Percentiles rank a stretch among this genome's conserved stretches.
phyloP scores from a whole-genome alignment of 352 stramenopile genomes.

The Phytophthora hibernalis region DNA sequence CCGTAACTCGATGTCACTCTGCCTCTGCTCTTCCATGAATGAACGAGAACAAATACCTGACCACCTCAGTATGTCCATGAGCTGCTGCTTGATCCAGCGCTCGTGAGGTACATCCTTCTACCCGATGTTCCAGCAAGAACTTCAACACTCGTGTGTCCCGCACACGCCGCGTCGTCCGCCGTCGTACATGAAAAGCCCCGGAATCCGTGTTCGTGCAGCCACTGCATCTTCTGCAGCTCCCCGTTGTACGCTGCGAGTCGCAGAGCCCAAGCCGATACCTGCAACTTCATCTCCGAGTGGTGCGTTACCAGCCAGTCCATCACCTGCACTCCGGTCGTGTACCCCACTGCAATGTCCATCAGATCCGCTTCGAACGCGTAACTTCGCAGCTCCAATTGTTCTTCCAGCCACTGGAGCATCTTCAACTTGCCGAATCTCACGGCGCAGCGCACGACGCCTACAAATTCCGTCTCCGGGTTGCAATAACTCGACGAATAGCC shows the following conservation, averaged over 20 bases:
- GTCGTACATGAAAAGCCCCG: slow-evolving; percentile 34
- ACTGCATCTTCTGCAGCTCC: slow-evolving; percentile 38
- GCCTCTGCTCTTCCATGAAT: slow-evolving; percentile 15
- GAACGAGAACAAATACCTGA: slow-evolving; percentile 51
- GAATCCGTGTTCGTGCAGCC: slow-evolving; percentile 37
- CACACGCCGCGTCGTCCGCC: slow-evolving; percentile 34
- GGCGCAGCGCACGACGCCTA: slow-evolving; percentile 35
- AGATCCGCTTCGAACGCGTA: slow-evolving; percentile 38
- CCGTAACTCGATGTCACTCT: slow-evolving; percentile 25
- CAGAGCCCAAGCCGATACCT: slow-evolving; percentile 37
- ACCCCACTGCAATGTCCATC: slow-evolving; percentile 41
- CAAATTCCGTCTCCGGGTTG: slow-evolving; percentile 34
- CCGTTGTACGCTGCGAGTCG: slow-evolving; percentile 34
- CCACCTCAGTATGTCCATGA: slow-evolving; percentile 59
- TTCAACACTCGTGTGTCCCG: slow-evolving; percentile 49
- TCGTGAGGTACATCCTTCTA: slow-evolving; percentile 44
- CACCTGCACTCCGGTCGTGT: slow-evolving; percentile 25
- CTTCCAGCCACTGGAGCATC: slow-evolving; percentile 34
- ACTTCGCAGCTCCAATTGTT: slow-evolving; percentile 18
- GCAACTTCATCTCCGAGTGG: slow-evolving; percentile 2
- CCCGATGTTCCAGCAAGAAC: slow-evolving; percentile 50
- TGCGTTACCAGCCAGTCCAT: slow-evolving; percentile 39
- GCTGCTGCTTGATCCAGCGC: slow-evolving; percentile 59
- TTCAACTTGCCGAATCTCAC: slow-evolving; percentile 38
- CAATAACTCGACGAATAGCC: slow-evolving; percentile 17